These are phyloP conservation scores for Miscanthus lutarioriparius DNA, from an alignment of 176 grass and related monocot genomes.

Conservation along the genomic window DNA sequence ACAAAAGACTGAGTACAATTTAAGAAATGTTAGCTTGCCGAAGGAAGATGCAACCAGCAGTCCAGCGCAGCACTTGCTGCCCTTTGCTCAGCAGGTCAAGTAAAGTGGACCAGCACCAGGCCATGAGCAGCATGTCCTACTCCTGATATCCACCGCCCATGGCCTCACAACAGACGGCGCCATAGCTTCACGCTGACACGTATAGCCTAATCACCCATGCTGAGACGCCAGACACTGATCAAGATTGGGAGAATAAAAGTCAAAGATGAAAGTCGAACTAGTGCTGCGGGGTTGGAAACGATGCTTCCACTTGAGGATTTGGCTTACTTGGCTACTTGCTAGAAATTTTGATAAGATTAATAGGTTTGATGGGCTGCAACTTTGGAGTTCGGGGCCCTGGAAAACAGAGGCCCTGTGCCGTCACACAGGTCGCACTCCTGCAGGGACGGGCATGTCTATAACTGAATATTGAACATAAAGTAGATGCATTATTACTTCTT, in stretches of 20 bases:
- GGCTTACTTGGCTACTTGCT: neutral
- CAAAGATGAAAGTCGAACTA: neutral
- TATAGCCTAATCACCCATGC: neutral
- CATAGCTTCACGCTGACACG: neutral
- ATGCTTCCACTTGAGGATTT: neutral
- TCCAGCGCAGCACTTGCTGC: neutral
- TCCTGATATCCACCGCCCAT: neutral
- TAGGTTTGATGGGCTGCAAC: neutral
- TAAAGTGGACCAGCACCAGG: neutral
- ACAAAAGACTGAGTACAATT: neutral
- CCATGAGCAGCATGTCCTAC: neutral
- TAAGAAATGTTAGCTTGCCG: neutral
- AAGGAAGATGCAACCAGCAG: neutral
- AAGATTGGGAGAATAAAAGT: neutral
- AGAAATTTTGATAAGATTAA: neutral
- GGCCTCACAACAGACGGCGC: neutral
- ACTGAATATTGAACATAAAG: neutral
- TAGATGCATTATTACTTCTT: slow-evolving; percentile 19
- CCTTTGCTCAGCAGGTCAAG: neutral
- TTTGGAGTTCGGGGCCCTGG: neutral
- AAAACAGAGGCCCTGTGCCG: neutral
- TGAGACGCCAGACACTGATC: neutral
- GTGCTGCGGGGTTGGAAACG: neutral
- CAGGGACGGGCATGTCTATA: neutral
- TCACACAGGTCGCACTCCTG: neutral